A percentile compares a stretch with the other conserved stretches of the same genome.
Conservation (phyloP, 495 filamentous ascomycete species). For the Daldinia loculata region DNA sequence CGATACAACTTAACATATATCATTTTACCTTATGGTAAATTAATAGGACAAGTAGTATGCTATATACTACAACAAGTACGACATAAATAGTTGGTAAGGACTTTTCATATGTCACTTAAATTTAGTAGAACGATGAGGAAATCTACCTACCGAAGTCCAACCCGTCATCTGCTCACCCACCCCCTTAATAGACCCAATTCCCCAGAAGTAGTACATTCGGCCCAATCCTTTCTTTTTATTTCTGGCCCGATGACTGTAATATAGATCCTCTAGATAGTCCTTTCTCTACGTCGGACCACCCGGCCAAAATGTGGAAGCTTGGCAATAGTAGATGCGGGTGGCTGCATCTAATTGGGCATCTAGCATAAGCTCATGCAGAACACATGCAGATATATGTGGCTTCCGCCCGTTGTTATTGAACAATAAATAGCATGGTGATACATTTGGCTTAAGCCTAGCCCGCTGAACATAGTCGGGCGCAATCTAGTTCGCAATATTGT, state of each 20-base stretch:
- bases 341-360: not conserved
- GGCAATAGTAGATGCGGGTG: conserved; percentile 3
- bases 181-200: not conserved
- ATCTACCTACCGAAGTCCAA: not conserved
- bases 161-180: not conserved
- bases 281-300: not conserved
- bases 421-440: not conserved
- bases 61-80: not conserved
- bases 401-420: not conserved
- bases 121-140: not conserved
- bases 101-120: not conserved
- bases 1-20: not conserved
- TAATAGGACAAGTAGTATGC: not conserved
- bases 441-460: not conserved
- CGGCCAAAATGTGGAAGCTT: not conserved
- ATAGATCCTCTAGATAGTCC: not conserved
- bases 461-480: not conserved
- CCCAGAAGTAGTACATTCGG: not conserved
- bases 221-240: not conserved
- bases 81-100: not conserved
- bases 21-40: not conserved
- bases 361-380: conserved; percentile 2
- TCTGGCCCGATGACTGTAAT: not conserved
- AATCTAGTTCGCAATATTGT: not conserved
- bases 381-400: not conserved